Base-by-base conservation (phyloP, 352 stramenopile genomes). In the Globisporangium polare region DNA sequence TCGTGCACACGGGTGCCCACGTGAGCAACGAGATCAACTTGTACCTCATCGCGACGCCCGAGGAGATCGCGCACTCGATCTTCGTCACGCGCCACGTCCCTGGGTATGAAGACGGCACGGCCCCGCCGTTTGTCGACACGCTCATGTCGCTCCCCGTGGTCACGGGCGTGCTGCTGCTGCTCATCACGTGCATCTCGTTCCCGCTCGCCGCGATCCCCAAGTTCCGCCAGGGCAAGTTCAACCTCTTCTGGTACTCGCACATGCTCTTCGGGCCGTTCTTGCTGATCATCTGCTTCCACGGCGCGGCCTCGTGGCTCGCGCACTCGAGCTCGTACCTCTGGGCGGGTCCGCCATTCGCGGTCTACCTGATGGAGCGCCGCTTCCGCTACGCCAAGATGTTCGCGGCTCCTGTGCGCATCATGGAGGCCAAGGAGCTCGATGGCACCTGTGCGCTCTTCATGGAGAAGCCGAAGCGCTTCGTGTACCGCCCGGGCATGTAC, bases 401-500 rank as follows among this genome's bases (percentile, higher is more conserved):
- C 63, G 71, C 73, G 20, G 68, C 77, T 0, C 80, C 78, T 1
- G 71, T 90, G 17, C 75, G 79, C 41, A 88, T 91, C 58, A 78
- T 88, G 66, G 76, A 90, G 43, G 80, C 77, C 2, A 74, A 83
- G 57, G 77, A 86, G 45, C 63, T 89, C n/a, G 76, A 89, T 33
- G 73, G 82, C n/a, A 88, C 80, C 1, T 67, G 82, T 27, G 81
- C 81, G 0, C 62, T 93, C 58, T 90, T 88, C 64, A 88, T 93
- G 69, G 80, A 90, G 57, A 91, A 89, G 54, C 81, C 84, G 8
- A 73, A 76, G 55, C 73, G 73, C n/a, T 91, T 93, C 57, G 73
- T 76, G 27, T 91, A 89, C 69, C 74, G 73, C 7, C 84, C 84
- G 1, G 84, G 84, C 20, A 91, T 93, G 84, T 97, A 97, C 68